Base-by-base conservation (phyloP, 495 filamentous ascomycete species). In the Lasiosphaeria hispida region DNA sequence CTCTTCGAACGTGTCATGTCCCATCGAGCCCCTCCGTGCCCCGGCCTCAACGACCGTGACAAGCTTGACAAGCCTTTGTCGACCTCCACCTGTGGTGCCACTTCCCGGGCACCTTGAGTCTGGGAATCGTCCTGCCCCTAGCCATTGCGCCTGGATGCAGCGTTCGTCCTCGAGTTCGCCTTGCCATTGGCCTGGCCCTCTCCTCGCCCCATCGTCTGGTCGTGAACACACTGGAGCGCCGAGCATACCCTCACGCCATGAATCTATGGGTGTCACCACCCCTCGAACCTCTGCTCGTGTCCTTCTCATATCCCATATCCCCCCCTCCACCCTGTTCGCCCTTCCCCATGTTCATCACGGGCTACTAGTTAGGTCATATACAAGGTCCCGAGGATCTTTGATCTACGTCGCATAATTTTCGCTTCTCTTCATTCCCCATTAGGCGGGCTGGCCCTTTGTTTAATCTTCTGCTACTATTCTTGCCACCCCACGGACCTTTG, bases 371-470 rank as follows among this genome's bases (percentile, higher is more conserved):
- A 64, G 55, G 50, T 61, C 67, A 63, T 62, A 54, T 58, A 53
- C 52, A 50, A 57, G 50, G 50, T 58, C 56, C 48, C 58, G 62
- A 56, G 49, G 62, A 52, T 66, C 64, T 61, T 30, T 65, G 67
- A 67, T 65, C 62, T 38, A 18, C 63, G 53, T 64, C 56, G 65
- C 67, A 63, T 68, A 43, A 59, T 55, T 56, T 53, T 40, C 39
- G 40, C 38, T 49, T 17, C 14, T 36, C 10, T 38, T 30, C 35
- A 48, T 61, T 59, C 45, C 23, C 57, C 34, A 23, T 52, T 42
- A 35, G 54, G 40, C 17, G 45, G 19, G 38, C 48, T 36, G 18
- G 33, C 19, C 55, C 50, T 59, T 61, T 62, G 50, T 38, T 57
- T 59, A 23, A 18, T 45, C 33, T 48, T 48, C 47, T 30, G 50